Base-by-base conservation (phyloP, 2,329 filamentous ascomycete genomes). In the Orbilia javanica region DNA sequence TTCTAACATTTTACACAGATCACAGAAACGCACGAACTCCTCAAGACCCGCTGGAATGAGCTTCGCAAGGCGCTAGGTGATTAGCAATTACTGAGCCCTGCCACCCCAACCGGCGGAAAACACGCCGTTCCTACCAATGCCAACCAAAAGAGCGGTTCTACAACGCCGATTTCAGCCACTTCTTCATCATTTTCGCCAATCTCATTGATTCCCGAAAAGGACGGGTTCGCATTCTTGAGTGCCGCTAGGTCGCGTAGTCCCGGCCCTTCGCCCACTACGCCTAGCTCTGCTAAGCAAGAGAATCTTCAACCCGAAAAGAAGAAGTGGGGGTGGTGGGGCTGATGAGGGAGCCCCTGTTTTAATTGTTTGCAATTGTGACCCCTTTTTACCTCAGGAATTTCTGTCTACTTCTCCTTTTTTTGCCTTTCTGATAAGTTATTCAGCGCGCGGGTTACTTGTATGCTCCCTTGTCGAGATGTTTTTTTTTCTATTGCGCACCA, bases 1-100 rank as follows among this genome's bases (percentile, higher is more conserved):
- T 4, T 86, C 89, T 29, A 77, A 78, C 53, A 44, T 67, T 5
- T 4, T 5, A 20, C 31, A 42, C 29, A 78, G 74, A 78, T 78
- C 34, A 78, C 74, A 31, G 80, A 82, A 70, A 86, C 88, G 80
- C 89, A 94, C 82, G 93, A 95, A 84, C 88, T 89, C 5, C 88
- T 95, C 50, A 90, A 87, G 79, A 89, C 92, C 81, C 93, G 92
- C 85, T 94, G 92, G 92, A 89, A 88, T 63, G 93, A 95, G 81
- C 86, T 95, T 65, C 86, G 86, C 79, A 88, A 87, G 81, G 87
- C 88, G 50, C 85, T 89, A 64, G 87, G 80, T 34, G 81, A 82
- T 79, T 73, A 74, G 74, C 74, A 78, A 78, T 78, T 78, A 78
- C 67, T 72, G 74, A 78, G 67, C 67, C 74, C 74, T 63, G 53